These are phyloP conservation scores for Acmispon strigosus DNA, from an alignment of 306 rosid species.

Conservation along the genomic window DNA sequence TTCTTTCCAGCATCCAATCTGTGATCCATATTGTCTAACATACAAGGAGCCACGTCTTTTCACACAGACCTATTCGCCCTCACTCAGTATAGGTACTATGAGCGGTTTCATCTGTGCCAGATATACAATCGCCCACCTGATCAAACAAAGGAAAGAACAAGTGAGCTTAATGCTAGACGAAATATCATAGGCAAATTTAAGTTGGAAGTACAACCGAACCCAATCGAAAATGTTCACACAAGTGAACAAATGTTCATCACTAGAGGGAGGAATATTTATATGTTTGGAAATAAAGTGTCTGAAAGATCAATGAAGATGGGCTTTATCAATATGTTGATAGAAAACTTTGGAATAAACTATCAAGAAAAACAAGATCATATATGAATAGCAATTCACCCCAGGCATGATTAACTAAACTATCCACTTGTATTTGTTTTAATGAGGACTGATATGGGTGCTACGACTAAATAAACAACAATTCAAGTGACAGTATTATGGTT, in stretches of 20 bases:
- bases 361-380: neutral
- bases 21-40: conserved; percentile 23
- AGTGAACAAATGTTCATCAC: neutral
- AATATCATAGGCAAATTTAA: neutral
- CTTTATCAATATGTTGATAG: neutral
- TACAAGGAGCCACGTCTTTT: conserved; percentile 19
- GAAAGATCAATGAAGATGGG: neutral
- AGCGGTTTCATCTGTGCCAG: conserved; percentile 98
- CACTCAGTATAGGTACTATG: conserved; percentile 85
- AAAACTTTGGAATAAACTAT: neutral
- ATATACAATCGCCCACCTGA: conserved; percentile 98
- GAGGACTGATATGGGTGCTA: neutral
- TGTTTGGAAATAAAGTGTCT: neutral
- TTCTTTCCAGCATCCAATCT: conserved; percentile 28
- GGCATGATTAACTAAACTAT: neutral
- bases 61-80: conserved; percentile 48
- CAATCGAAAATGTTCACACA: neutral
- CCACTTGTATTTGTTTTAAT: neutral
- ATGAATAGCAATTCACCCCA: neutral
- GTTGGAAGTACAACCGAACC: neutral
- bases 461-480: neutral
- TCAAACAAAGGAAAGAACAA: conserved; percentile 3
- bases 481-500: neutral
- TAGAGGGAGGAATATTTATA: neutral
- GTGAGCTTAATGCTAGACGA: neutral